Conservation (phyloP, 129 eudicot genomes). For the Solidago caesia region DNA sequence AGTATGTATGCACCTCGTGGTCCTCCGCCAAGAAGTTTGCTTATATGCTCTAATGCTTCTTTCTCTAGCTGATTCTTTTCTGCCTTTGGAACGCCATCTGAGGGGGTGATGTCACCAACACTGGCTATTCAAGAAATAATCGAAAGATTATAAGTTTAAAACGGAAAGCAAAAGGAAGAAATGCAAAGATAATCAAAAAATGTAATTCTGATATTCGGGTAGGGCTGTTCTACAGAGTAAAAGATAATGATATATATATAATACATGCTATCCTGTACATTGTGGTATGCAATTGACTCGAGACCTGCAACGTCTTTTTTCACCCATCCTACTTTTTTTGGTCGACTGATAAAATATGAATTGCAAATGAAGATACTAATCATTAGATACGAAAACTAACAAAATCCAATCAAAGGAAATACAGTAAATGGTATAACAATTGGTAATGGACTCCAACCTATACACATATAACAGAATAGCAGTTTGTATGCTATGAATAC, state of each 20-base stretch:
- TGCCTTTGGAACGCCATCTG: constrained; percentile 79
- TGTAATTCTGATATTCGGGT: not conserved
- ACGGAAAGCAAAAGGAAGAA: not conserved
- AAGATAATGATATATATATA: not conserved
- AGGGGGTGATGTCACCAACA: constrained; percentile 96
- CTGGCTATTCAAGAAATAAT: constrained; percentile 52
- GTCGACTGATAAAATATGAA: constrained; percentile 68
- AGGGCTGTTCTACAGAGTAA: not conserved
- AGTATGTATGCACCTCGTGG: constrained; percentile 54
- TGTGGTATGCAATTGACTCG: constrained; percentile 92
- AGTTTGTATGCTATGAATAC: no score
- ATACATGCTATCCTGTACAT: constrained; percentile 68
- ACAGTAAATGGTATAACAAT: no score
- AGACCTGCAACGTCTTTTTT: constrained; percentile 65
- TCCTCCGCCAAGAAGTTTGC: constrained; percentile 92
- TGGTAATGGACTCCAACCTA: no score
- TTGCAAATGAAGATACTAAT: not conserved
- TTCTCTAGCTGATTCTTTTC: constrained; percentile 83
- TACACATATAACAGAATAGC: no score
- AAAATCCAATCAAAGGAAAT: not conserved
- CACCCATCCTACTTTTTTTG: constrained; percentile 96
- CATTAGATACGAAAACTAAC: not conserved
- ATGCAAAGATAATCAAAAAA: not conserved
- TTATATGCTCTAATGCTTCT: constrained; percentile 90
- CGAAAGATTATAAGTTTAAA: constrained; percentile 5